These are phyloP conservation scores for Penicillium coffeae DNA, from an alignment of 495 filamentous ascomycete genomes.

Conservation along the genomic window DNA sequence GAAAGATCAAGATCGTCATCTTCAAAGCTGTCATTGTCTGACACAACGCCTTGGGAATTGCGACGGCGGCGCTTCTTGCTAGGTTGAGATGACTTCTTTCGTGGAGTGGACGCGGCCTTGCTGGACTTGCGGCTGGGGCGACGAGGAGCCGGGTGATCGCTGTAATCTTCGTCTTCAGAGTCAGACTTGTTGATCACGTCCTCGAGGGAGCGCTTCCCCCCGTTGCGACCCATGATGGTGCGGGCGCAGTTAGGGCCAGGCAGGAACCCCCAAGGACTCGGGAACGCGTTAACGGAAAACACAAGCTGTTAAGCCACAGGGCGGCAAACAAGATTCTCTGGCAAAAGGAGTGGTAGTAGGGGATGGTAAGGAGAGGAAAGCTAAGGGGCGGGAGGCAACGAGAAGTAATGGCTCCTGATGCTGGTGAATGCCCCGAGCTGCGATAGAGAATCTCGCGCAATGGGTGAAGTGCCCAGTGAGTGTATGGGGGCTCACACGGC, in stretches of 20 bases:
- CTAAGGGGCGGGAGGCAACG: background rate
- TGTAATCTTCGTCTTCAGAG: conserved; percentile 76
- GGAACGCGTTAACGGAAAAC: conserved; percentile 20
- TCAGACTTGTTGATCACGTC: conserved; percentile 80
- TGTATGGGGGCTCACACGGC: conserved; percentile 16
- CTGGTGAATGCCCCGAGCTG: conserved; percentile 15
- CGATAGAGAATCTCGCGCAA: background rate
- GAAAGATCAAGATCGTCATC: conserved; percentile 55
- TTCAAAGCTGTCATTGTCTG: conserved; percentile 66
- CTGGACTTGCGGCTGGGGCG: conserved; percentile 35
- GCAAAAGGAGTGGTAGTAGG: too few species aligned
- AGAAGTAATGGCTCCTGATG: background rate
- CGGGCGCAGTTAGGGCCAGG: conserved; percentile 17
- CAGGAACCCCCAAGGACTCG: conserved; percentile 19
- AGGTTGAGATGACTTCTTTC: conserved; percentile 37
- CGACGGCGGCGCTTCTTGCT: conserved; percentile 49
- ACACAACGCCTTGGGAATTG: conserved; percentile 60
- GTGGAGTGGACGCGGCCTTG: conserved; percentile 34
- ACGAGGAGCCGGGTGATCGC: conserved; percentile 26
- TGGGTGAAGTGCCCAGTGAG: background rate
- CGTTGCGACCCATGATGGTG: conserved; percentile 29
- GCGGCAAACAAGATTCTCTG: too few species aligned
- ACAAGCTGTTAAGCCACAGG: too few species aligned
- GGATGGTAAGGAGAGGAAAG: conserved; percentile 7
- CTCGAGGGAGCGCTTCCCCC: conserved; percentile 65